phyloP scores from a whole-genome alignment of 1,139 yeast species.

The Geotrichum phurueaensis region DNA sequence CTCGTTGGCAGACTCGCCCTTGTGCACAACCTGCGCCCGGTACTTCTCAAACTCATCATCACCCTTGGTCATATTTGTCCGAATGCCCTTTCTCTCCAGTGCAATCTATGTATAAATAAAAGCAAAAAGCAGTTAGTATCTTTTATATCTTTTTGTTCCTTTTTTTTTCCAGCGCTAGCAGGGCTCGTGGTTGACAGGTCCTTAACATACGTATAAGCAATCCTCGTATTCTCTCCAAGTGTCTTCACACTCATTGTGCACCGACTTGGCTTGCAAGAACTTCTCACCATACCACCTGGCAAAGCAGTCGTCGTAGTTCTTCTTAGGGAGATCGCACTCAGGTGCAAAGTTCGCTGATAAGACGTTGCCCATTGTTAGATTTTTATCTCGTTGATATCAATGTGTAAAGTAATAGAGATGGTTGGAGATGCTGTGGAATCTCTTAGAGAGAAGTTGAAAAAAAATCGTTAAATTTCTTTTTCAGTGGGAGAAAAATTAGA shows the following conservation, averaged over 20 bases:
- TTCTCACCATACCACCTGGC: slow-evolving; percentile 94
- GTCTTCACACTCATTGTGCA: slow-evolving; percentile 76
- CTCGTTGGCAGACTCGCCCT: slow-evolving; percentile 4
- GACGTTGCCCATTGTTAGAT: slow-evolving; percentile 32
- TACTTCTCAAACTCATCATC: slow-evolving; percentile 9
- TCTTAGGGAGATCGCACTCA: slow-evolving; percentile 84
- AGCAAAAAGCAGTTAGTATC: slow-evolving; percentile 2
- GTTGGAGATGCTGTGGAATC: background rate
- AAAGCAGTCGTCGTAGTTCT: slow-evolving; percentile 85
- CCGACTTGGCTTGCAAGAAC: slow-evolving; percentile 60
- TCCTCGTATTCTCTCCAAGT: slow-evolving; percentile 82
- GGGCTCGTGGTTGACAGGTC: background rate
- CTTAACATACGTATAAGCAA: slow-evolving; percentile 60
- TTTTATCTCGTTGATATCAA: background rate
- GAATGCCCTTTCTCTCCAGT: slow-evolving; percentile 61
- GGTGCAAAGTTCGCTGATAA: slow-evolving; percentile 97
- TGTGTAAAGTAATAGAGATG: background rate
- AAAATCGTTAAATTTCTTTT: background rate
- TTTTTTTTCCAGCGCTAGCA: background rate
- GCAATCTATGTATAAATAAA: slow-evolving; percentile 48
- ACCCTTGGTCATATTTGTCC: slow-evolving; percentile 54
- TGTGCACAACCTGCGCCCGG: background rate
- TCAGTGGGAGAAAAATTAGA: background rate
- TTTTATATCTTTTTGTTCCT: background rate
- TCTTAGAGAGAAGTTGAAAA: background rate